A percentile compares a stretch with the other conserved stretches of the same genome.
Evolutionary conservation across 176 grass and related monocot species (phyloP).

Genomic region (Musa acuminata): DNA sequence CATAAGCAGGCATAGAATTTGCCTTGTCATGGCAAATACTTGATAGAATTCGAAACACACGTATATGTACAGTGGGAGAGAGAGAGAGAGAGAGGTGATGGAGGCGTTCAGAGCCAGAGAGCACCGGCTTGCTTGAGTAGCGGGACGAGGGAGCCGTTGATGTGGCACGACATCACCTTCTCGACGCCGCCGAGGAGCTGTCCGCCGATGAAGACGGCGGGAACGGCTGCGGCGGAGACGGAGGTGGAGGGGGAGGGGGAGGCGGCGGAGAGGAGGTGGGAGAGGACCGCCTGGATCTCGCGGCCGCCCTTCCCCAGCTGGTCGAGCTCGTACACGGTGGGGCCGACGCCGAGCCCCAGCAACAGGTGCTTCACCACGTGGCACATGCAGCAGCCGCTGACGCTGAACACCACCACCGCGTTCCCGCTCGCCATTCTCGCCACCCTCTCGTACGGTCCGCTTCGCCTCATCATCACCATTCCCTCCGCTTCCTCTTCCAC

Average conservation of each 20-base stretch:
- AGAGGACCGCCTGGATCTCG: conserved; percentile 64
- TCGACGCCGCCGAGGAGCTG: conserved; percentile 79
- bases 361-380: conserved; percentile 86
- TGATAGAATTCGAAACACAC: no score
- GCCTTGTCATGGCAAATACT: no score
- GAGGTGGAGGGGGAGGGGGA: not conserved
- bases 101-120: conserved; percentile 62
- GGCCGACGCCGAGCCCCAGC: conserved; percentile 68
- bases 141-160: conserved; percentile 86
- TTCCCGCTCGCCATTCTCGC: conserved; percentile 64
- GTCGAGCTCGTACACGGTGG: conserved; percentile 80
- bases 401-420: conserved; percentile 90
- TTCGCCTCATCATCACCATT: conserved; percentile 7
- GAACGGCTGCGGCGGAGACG: conserved; percentile 6
- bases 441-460: conserved; percentile 48
- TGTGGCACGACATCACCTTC: conserved; percentile 86
- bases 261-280: conserved; percentile 30
- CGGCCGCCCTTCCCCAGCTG: conserved; percentile 27
- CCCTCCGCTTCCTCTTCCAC: conserved; percentile 30
- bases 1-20: no score
- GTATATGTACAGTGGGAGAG: no score
- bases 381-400: conserved; percentile 96
- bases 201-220: conserved; percentile 71
- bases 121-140: conserved; percentile 95
- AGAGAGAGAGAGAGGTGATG: not conserved